Base-by-base conservation (phyloP, 768 basidiomycete genomes). In the Rubroboletus pulcherrimus region DNA sequence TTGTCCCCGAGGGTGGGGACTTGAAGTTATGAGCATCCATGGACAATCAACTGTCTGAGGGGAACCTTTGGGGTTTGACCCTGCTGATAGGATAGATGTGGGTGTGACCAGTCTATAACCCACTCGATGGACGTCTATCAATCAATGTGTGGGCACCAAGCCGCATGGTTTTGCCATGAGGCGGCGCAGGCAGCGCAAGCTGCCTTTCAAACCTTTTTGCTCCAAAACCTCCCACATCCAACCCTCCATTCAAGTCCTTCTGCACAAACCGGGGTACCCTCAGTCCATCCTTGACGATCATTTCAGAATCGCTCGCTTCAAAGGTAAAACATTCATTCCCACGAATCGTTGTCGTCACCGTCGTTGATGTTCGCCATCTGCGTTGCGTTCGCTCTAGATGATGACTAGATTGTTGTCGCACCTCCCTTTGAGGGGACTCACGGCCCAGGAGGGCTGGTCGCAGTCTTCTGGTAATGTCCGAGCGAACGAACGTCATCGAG, bases 141-240 rank as follows among this genome's bases (percentile, higher is more conserved):
- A 59, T 69, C 41, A 41, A 26, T 17, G 26, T 30, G 45, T 46
- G 35, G 34, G 34, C 37, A 53, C 24, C 24, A 44, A 10, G 29
- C 58, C 55, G 62, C 67, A 64, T 59, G 62, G 58, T 55, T 21
- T 35, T 2, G 46, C 61, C 66, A 67, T 56, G 66, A 67, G 65
- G 67, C 66, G 51, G 40, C 54, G 26, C 41, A 64, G 55, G 67
- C 64, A 51, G 44, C 49, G 39, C 41, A 47, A 49, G 30, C 56
- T 47, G 38, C 48, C 14, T 37, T 57, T 34, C 38, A 21, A 38
- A 26, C 54, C 51, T 19, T 19, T 55, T 51, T 41, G 52, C 35
- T 45, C 21, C 44, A 44, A 49, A 49, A 29, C 56, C 44, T 17
- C 38, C 17, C 45, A 34, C 37, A 12, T 54, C 34, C 51, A 53